phyloP scores from a whole-genome alignment of 2,329 filamentous ascomycete species.

The Hortaea sp. region DNA sequence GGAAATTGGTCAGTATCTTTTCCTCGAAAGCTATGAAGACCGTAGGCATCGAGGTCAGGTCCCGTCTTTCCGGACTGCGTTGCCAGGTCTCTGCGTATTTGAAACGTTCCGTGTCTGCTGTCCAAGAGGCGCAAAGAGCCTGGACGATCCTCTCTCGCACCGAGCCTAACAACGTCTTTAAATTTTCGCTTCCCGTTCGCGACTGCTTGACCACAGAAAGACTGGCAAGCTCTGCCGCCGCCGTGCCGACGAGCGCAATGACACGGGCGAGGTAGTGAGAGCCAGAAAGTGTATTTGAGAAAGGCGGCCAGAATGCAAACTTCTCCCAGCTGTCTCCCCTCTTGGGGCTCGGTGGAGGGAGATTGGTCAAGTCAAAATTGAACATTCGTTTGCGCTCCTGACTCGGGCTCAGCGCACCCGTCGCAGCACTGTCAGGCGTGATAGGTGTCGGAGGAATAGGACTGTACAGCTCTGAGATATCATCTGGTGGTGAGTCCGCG shows the following conservation, averaged over 20 bases:
- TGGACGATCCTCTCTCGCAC: constrained; percentile 77
- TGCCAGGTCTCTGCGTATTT: constrained; percentile 93
- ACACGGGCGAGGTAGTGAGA: constrained; percentile 81
- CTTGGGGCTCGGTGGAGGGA: constrained; percentile 65
- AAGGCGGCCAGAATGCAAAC: constrained; percentile 91
- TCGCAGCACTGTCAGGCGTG: constrained; percentile 48
- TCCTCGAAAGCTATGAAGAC: constrained; percentile 80
- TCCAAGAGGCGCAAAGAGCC: constrained; percentile 85
- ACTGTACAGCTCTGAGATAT: constrained; percentile 78
- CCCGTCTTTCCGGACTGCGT: constrained; percentile 66
- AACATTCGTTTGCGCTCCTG: constrained; percentile 46
- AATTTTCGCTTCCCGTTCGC: constrained; percentile 50
- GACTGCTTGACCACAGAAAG: constrained; percentile 56
- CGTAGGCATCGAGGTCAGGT: constrained; percentile 83
- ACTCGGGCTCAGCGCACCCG: not conserved
- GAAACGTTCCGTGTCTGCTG: constrained; percentile 82
- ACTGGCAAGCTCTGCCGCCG: constrained; percentile 73
- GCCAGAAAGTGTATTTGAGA: constrained; percentile 84
- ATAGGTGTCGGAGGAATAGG: constrained; percentile 61
- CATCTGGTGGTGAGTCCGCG: constrained; percentile 76
- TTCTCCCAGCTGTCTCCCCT: constrained; percentile 84
- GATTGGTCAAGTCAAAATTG: constrained; percentile 65
- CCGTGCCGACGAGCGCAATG: constrained; percentile 72
- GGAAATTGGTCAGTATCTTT: constrained; percentile 72
- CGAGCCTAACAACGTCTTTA: constrained; percentile 64